A percentile compares a stretch with the other conserved stretches of the same genome.
Conservation (phyloP, 2,329 filamentous ascomycete species). For the Diaporthe destruens region DNA sequence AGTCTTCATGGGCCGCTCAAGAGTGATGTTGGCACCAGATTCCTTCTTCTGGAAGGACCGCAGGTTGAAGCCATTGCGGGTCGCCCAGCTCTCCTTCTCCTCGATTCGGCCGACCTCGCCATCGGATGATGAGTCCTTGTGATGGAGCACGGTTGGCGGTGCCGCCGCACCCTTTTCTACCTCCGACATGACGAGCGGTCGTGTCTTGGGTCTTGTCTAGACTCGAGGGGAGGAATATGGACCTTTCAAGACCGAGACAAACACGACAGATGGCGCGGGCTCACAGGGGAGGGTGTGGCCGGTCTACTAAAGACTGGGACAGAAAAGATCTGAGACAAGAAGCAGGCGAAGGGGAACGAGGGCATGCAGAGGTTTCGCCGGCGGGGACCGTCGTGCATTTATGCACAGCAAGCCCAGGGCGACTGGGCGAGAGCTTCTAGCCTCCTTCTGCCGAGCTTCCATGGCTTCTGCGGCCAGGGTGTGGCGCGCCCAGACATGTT, state of each 20-base stretch:
- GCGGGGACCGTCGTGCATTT: constrained; percentile 26
- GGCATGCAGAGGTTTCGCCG: not conserved
- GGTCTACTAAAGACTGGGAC: constrained; percentile 2
- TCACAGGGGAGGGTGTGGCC: constrained; percentile 9
- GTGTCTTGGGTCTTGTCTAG: not conserved
- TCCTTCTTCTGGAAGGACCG: constrained; percentile 57
- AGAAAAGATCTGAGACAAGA: not conserved
- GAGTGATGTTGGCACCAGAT: constrained; percentile 46
- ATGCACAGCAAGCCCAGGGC: constrained; percentile 5
- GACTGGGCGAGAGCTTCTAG: constrained; percentile 14
- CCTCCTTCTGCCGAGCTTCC: constrained; percentile 34
- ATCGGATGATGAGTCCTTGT: constrained; percentile 18
- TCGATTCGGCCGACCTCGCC: constrained; percentile 34
- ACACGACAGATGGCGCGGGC: constrained; percentile 5
- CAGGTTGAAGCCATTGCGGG: constrained; percentile 57
- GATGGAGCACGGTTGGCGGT: constrained; percentile 1
- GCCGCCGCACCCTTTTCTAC: constrained; percentile 16
- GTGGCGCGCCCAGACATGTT: constrained; percentile 26
- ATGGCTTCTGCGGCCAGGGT: constrained; percentile 9
- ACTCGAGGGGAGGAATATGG: not conserved
- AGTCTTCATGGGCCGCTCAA: constrained; percentile 57
- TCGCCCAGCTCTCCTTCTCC: constrained; percentile 50
- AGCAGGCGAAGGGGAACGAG: not conserved
- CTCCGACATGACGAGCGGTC: constrained; percentile 23
- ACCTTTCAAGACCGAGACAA: not conserved